A percentile compares a stretch with the other conserved stretches of the same genome.
Conservation (phyloP, 371 early-diverging fungal genomes). For the Rhizopus sp. region DNA sequence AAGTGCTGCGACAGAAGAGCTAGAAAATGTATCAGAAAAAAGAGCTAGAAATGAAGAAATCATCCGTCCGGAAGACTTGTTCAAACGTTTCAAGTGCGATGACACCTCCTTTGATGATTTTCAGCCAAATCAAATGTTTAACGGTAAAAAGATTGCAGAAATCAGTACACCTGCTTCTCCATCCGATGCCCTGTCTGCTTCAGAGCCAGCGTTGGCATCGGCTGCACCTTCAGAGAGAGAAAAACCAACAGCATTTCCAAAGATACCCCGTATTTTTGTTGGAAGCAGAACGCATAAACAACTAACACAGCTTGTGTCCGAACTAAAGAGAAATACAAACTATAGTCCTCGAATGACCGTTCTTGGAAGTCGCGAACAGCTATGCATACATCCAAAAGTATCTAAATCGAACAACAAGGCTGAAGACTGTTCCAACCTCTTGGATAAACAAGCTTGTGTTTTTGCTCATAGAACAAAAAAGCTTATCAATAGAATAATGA, state of each 20-base stretch:
- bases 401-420: constrained; percentile 38
- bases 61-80: neutral
- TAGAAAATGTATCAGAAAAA: too few relatives aligned
- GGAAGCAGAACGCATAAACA: constrained; percentile 68
- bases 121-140: neutral
- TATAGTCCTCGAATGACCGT: constrained; percentile 60
- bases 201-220: too few relatives aligned
- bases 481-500: constrained; percentile 11
- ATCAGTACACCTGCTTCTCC: neutral
- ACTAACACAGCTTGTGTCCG: constrained; percentile 53
- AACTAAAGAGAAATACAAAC: constrained; percentile 52
- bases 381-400: constrained; percentile 52
- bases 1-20: neutral
- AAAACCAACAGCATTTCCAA: constrained; percentile 27
- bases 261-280: constrained; percentile 41
- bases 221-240: constrained; percentile 11
- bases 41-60: neutral
- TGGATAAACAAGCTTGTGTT: constrained; percentile 37
- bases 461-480: constrained; percentile 16
- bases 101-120: constrained; percentile 9
- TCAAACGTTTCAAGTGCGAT: neutral
- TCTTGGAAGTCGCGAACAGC: constrained; percentile 58
- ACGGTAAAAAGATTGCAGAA: neutral
- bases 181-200: neutral
- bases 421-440: constrained; percentile 48